Base-by-base conservation (phyloP, 2,329 filamentous ascomycete genomes). In the Penicillium sp. region DNA sequence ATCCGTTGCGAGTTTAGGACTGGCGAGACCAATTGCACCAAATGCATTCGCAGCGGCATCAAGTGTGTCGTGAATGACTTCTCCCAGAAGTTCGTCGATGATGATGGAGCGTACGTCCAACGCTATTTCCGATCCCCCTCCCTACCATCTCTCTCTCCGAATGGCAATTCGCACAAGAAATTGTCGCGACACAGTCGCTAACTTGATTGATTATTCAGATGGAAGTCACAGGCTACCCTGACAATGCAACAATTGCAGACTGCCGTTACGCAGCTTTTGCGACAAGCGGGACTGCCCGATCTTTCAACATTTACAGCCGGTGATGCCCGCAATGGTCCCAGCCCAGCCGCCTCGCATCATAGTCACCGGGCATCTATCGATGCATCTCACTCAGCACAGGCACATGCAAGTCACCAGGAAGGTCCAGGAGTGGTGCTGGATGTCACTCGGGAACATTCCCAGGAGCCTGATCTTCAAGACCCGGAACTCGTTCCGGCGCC, bases 1-100 rank as follows among this genome's bases (percentile, higher is more conserved):
- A 82, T 84, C 61, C 80, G 81, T 62, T 84, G 81, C 63, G 77
- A 80, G 53, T 76, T 82, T 59, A 74, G 77, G 51, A 64, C 74
- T 13, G 79, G 78, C 7, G 73, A 79, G 55, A 61, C 71, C 6
- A 75, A 72, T 52, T 83, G 81, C 65, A 74, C 74, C 8, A 76
- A 82, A 60, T 83, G 81, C 60, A 65, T 73, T 28, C 77, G 79
- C 36, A 77, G 79, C 21, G 77, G 79, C 9, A 71, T 83, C 36
- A 77, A 79, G 55, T 83, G 81, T 60, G 72, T 81, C 8, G 77
- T 83, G 29, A 83, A 83, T 61, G 80, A 82, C 65, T 83, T 80
- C 62, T 76, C 82, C 18, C 81, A 83, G 63, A 81, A 80, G 51
- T 77, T 83, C 39, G 73, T 83, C 18, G 79, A 83, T 43, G 79